Percentiles rank a stretch among this genome's conserved stretches.
Evolutionary conservation across 148 eudicot genomes (phyloP).

Genomic region (Suaeda aralocaspica): DNA sequence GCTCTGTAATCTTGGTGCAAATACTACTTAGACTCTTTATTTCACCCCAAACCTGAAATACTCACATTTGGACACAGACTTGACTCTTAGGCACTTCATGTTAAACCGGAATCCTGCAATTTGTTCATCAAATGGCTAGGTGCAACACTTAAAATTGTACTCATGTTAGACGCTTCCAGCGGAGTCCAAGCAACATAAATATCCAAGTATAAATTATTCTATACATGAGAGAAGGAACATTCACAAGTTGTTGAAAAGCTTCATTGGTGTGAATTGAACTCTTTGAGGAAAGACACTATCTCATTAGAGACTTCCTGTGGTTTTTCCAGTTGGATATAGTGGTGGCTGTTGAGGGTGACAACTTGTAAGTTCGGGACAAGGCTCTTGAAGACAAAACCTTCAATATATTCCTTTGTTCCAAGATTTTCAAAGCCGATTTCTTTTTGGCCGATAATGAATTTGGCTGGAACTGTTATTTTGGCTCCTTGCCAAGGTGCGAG

Average conservation of each 20-base stretch:
- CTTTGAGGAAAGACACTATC: conserved; percentile 33
- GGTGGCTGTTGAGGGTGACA: conserved; percentile 41
- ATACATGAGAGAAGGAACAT: too few relatives aligned
- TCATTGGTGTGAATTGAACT: neutral
- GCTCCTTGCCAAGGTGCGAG: conserved; percentile 53
- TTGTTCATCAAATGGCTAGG: neutral
- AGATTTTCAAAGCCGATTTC: conserved; percentile 40
- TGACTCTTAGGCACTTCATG: too few relatives aligned
- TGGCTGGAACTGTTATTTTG: conserved; percentile 44
- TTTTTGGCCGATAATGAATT: conserved; percentile 44
- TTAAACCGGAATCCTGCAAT: too few relatives aligned
- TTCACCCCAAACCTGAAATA: too few relatives aligned
- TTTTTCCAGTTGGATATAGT: conserved; percentile 45
- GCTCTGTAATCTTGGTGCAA: too few relatives aligned
- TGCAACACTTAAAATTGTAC: too few relatives aligned
- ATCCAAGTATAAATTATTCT: neutral
- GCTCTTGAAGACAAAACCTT: conserved; percentile 32
- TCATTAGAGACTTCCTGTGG: conserved; percentile 40
- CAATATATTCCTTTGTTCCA: conserved; percentile 37
- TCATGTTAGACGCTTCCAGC: too few relatives aligned
- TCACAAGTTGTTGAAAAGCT: neutral
- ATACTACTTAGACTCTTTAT: too few relatives aligned
- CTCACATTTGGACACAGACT: too few relatives aligned
- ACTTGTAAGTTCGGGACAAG: conserved; percentile 41
- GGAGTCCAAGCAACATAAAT: too few relatives aligned